Base-by-base conservation (phyloP, 257 asterid species). In the Verbena officinalis region DNA sequence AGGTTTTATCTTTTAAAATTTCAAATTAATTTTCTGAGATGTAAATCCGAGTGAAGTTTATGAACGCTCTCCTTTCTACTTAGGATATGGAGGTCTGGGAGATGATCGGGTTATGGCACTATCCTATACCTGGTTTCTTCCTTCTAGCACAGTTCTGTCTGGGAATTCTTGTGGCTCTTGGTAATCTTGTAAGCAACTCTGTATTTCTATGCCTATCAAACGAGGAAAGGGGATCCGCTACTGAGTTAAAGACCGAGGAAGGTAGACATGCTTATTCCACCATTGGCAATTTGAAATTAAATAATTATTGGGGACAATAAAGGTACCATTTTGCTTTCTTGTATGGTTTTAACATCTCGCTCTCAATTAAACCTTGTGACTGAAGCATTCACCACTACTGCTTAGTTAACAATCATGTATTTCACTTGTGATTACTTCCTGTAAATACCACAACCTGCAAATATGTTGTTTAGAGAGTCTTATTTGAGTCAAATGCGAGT, bases 81-180 rank as follows among this genome's bases (percentile, higher is more conserved):
- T 74, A 85, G 93, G 89, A 85, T 64, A 83, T 89, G 95, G 90
- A 86, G 81, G 84, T 86, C 62, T 81, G 90, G 93, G 93, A 85
- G 80, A 83, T 83, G 89, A 82, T 85, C 62, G 93, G 93, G 62
- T 62, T 85, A 67, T 85, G 93, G 93, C 93, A 72, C 69, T 85
- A 85, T 80, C 83, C 93, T 38, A 85, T 83, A 73, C 93, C 93
- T 70, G 93, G 89, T 15, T 83, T 85, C 78, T 85, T 83, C 72
- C 80, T 85, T 58, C 85, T 85, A 54, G 87, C 89, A 30, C 93
- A 85, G 69, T 85, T 83, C 71, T 77, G 86, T 68, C 93, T 85
- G 22, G 93, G 93, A 74, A 77, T 83, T 74, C 86, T 85, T 68
- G 87, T 85, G 55, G 93, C 93, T 57, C 85, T 85, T 60, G 93